Evolutionary conservation across 2,329 filamentous ascomycete species (phyloP), one percentile per base, ranked within the genome.

Genomic region (Colletotrichum cuscutae): DNA sequence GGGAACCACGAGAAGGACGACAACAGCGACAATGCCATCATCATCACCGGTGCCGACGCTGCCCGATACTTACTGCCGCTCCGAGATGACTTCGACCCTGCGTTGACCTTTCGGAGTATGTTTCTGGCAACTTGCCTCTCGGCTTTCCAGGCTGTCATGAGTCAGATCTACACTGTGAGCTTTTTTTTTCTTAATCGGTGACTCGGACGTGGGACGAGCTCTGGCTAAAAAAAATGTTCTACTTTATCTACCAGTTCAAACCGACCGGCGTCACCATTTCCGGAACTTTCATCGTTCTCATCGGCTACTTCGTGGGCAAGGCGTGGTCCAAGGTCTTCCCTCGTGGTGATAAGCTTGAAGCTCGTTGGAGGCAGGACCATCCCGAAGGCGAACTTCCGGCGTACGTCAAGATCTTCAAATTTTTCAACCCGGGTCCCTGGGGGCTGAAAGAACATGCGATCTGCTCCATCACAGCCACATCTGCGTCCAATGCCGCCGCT

Each of bases 281-380:
- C 19, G 87, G 87, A 49, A 89, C 87, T 0, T 90, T 89, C 67
- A 88, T 89, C 64, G 87, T 89, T 5, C 83, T 90, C 53, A 88
- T 90, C 58, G 86, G 86, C 13, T 89, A 89, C 79, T 89, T 90
- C 61, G 62, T 86, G 2, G 89, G 89, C 9, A 87, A 80, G n/a
- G 79, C 76, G 5, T 88, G 84, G 85, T 81, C 87, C 0, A 75
- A 77, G 0, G 72, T 86, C 6, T 81, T 89, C 2, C 88, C 89
- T 1, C 87, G 88, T 6, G 88, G 88, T 13, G 88, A 90, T 64
- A 79, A 78, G n/a, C 78, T 83, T 5, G 83, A 88, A 69, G 82
- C 84, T 30, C 78, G 81, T 54, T 90, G 88, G 87, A 82, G 84
- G 58, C 81, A 76, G 4, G 77, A 78, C 22, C 82, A 82, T 4